Evolutionary conservation across 2,329 filamentous ascomycete genomes (phyloP).

Genomic region (Penicillium hordei): DNA sequence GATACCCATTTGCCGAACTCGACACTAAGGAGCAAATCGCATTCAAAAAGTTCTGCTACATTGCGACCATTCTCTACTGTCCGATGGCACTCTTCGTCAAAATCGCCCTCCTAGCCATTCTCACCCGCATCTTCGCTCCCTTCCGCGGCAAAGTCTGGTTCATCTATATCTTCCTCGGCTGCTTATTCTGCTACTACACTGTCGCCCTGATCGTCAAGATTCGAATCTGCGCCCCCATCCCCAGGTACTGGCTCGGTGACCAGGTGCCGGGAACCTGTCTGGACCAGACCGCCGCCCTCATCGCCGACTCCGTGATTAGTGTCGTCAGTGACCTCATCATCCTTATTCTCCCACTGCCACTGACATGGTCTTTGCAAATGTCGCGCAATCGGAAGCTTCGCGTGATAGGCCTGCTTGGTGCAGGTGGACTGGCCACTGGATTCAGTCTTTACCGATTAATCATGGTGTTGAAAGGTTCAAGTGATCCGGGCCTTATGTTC

Average conservation of each 20-base stretch:
- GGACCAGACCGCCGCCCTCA: slow-evolving; percentile 38
- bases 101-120: slow-evolving; percentile 39
- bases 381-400: slow-evolving; percentile 37
- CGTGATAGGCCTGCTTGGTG: slow-evolving; percentile 39
- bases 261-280: slow-evolving; percentile 32
- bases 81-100: slow-evolving; percentile 43
- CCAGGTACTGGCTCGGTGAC: slow-evolving; percentile 36
- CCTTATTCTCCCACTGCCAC: slow-evolving; percentile 37
- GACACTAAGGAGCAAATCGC: slow-evolving; percentile 15
- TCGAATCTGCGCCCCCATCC: slow-evolving; percentile 39
- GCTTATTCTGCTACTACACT: slow-evolving; percentile 38
- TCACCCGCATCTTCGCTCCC: slow-evolving; percentile 41
- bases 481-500: slow-evolving; percentile 38
- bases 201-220: slow-evolving; percentile 40
- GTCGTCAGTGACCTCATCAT: slow-evolving; percentile 41
- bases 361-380: slow-evolving; percentile 44
- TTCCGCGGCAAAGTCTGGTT: slow-evolving; percentile 35
- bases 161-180: slow-evolving; percentile 38
- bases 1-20: slow-evolving; percentile 33
- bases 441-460: slow-evolving; percentile 43
- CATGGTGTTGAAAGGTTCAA: slow-evolving; percentile 36
- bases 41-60: slow-evolving; percentile 38
- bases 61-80: slow-evolving; percentile 43
- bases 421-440: slow-evolving; percentile 40
- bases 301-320: slow-evolving; percentile 43